Evolutionary conservation across 805 yeast genomes (phyloP).

Genomic region (Ogataea nonfermentans): DNA sequence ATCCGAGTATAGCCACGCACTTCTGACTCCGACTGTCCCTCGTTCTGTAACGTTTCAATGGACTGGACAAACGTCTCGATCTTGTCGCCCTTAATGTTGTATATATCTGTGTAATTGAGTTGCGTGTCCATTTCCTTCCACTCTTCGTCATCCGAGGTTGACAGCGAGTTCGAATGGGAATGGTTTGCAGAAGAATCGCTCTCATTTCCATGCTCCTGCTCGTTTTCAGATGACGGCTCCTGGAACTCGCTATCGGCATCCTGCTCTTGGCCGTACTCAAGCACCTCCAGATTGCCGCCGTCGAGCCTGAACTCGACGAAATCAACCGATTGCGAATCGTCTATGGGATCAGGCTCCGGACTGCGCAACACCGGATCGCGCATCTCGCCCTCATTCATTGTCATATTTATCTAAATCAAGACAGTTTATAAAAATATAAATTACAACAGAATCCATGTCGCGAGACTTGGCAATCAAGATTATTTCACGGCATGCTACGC

Average conservation of each 20-base stretch:
- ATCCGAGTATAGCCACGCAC: slow-evolving; percentile 84
- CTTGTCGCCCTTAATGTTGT: slow-evolving; percentile 74
- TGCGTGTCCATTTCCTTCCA: slow-evolving; percentile 91
- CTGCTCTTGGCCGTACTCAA: slow-evolving; percentile 19
- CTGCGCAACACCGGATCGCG: slow-evolving; percentile 8
- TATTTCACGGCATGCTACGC: too few species aligned
- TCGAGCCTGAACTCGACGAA: slow-evolving; percentile 29
- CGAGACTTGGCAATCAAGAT: too few species aligned
- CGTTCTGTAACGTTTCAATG: slow-evolving; percentile 22
- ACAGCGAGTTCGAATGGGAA: slow-evolving; percentile 1
- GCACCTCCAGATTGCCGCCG: slow-evolving; percentile 22
- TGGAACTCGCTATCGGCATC: not conserved
- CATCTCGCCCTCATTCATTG: too few species aligned
- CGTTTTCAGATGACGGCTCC: not conserved
- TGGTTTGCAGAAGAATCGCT: not conserved
- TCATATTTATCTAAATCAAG: too few species aligned
- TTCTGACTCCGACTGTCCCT: slow-evolving; percentile 38
- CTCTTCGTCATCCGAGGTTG: slow-evolving; percentile 41
- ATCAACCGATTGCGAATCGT: slow-evolving; percentile 10
- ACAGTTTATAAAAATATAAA: too few species aligned
- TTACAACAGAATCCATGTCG: too few species aligned
- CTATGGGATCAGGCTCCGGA: not conserved
- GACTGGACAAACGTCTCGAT: slow-evolving; percentile 40
- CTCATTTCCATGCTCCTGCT: not conserved
- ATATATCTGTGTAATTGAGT: slow-evolving; percentile 65